Conservation (phyloP, 139 green algal genomes). For the Chlorella sp. region DNA sequence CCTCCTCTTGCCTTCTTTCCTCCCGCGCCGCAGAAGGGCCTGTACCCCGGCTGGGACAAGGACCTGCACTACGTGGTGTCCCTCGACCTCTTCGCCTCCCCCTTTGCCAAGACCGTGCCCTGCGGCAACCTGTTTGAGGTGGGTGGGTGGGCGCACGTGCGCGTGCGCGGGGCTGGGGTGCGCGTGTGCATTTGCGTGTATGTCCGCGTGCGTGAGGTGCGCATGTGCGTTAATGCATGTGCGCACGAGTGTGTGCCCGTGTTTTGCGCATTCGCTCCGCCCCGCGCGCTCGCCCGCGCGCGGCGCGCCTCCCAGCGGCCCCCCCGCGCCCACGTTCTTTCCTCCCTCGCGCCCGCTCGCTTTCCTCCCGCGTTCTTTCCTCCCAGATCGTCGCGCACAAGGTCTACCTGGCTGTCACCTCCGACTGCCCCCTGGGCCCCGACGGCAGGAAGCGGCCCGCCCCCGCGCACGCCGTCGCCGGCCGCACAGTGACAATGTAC, state of each 20-base stretch:
- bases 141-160: no score
- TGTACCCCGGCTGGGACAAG: slow-evolving; percentile 76
- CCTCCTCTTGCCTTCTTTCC: no score
- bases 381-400: slow-evolving; percentile 32
- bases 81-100: slow-evolving; percentile 73
- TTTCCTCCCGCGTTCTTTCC: no score
- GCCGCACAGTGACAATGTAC: slow-evolving; percentile 51
- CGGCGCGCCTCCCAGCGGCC: no score
- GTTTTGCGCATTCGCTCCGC: background rate
- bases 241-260: background rate
- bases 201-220: no score
- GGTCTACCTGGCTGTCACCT: slow-evolving; percentile 79
- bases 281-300: no score
- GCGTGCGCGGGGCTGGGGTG: no score
- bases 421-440: slow-evolving; percentile 70
- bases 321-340: no score
- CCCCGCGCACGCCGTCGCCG: slow-evolving; percentile 23
- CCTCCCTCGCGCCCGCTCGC: no score
- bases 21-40: slow-evolving; percentile 19
- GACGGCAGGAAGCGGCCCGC: slow-evolving; percentile 55
- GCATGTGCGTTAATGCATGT: background rate
- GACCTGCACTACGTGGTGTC: slow-evolving; percentile 87
- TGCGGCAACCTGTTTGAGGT: slow-evolving; percentile 97
- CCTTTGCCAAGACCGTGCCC: slow-evolving; percentile 58
- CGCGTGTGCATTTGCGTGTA: no score